Conservation (phyloP, 2,329 filamentous ascomycete species). For the Microdochium paspali region DNA sequence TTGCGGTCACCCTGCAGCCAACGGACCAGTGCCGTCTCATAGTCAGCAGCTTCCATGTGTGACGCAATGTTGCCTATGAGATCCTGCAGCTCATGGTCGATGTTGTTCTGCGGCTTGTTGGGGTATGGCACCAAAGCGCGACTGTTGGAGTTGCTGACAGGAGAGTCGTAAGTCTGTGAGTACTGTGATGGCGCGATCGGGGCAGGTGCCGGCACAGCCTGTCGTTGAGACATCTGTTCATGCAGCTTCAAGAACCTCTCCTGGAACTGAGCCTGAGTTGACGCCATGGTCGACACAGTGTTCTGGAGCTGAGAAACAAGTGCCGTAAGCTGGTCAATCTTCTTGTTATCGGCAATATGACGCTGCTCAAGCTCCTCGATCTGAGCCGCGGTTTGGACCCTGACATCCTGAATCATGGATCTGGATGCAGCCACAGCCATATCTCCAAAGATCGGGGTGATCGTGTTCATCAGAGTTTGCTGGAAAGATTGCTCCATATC, state of each 20-base stretch:
- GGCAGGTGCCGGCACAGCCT: constrained; percentile 9
- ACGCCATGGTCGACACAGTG: constrained; percentile 61
- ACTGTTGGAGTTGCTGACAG: constrained; percentile 19
- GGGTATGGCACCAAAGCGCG: constrained; percentile 26
- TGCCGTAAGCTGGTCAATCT: constrained; percentile 64
- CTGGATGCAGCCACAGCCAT: constrained; percentile 58
- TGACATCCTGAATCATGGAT: constrained; percentile 58
- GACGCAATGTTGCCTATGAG: constrained; percentile 50
- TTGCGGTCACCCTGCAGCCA: constrained; percentile 58
- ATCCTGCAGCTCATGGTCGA: constrained; percentile 45
- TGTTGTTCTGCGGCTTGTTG: constrained; percentile 30
- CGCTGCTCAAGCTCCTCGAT: constrained; percentile 39
- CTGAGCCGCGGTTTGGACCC: constrained; percentile 47
- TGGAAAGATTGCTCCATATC: constrained; percentile 63
- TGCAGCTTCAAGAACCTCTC: constrained; percentile 51
- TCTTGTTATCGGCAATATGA: constrained; percentile 45
- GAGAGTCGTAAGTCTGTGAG: constrained; percentile 14
- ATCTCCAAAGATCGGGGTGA: constrained; percentile 58
- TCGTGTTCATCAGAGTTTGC: constrained; percentile 47
- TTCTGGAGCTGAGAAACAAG: constrained; percentile 58
- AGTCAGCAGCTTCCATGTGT: constrained; percentile 50
- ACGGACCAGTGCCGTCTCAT: constrained; percentile 54
- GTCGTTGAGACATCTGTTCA: constrained; percentile 35
- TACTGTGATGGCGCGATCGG: constrained; percentile 3
- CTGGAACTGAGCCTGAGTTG: constrained; percentile 60